These are phyloP conservation scores for Amanita pseudoporphyria DNA, from an alignment of 768 basidiomycete genomes.

Conservation along the genomic window DNA sequence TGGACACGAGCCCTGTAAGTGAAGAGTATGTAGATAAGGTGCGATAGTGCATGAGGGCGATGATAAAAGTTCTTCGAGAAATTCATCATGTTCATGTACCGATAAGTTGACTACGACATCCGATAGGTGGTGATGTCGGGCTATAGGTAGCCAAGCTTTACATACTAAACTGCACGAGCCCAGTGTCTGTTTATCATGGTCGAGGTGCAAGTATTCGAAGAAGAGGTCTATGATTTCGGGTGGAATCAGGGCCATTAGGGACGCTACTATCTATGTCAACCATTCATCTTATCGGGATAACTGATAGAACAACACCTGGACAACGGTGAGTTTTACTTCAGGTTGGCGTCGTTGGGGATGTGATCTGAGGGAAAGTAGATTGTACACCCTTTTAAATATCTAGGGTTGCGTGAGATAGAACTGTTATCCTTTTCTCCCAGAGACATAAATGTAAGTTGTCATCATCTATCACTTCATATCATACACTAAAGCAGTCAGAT, in stretches of 20 bases:
- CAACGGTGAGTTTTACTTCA: background rate
- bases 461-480: too few relatives aligned
- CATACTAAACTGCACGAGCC: slow-evolving; percentile 1
- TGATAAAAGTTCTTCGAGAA: background rate
- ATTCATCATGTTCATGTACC: background rate
- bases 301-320: background rate
- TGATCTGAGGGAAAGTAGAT: background rate
- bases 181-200: background rate
- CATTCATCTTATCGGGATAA: too few relatives aligned
- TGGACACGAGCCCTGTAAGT: slow-evolving; percentile 3
- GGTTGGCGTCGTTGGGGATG: background rate
- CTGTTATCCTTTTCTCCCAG: too few relatives aligned
- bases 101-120: background rate
- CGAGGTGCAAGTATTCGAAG: background rate
- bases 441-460: too few relatives aligned
- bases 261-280: background rate
- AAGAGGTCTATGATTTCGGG: slow-evolving; percentile 5
- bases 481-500: too few relatives aligned
- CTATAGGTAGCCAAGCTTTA: slow-evolving; percentile 4
- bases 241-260: slow-evolving; percentile 1
- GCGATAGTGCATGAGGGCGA: slow-evolving; percentile 1
- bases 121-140: slow-evolving; percentile 1
- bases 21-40: background rate
- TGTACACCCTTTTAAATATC: background rate
- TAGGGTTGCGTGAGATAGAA: background rate